These are phyloP conservation scores for Brasenia schreberi DNA, from an alignment of 164 flowering plant species.

Conservation along the genomic window DNA sequence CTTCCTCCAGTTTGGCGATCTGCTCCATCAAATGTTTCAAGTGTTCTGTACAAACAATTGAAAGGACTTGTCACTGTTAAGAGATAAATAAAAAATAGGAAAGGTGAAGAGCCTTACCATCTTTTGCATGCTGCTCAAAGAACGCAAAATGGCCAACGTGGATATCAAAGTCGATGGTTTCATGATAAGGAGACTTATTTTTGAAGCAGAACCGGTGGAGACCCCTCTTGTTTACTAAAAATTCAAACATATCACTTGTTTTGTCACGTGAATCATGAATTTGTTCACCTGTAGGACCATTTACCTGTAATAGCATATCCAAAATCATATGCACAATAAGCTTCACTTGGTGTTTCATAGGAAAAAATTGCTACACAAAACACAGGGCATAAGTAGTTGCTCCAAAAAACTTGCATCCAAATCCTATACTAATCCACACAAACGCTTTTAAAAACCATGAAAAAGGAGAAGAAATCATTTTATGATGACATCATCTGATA, in stretches of 20 bases:
- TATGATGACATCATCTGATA: too few species aligned
- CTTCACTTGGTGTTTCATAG: neutral
- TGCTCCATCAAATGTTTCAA: conserved; percentile 74
- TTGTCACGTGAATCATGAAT: conserved; percentile 71
- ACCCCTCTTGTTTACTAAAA: conserved; percentile 61
- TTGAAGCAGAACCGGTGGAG: conserved; percentile 75
- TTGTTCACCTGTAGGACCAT: conserved; percentile 85
- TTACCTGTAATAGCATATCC: conserved; percentile 40
- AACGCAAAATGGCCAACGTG: conserved; percentile 39
- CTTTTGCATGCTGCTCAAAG: conserved; percentile 57
- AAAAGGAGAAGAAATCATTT: too few species aligned
- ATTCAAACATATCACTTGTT: conserved; percentile 72
- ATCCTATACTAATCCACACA: too few species aligned
- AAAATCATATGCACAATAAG: too few species aligned
- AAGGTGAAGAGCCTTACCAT: conserved; percentile 25
- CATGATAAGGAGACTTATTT: conserved; percentile 55
- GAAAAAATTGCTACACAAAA: too few species aligned
- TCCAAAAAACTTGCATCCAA: too few species aligned
- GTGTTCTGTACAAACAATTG: conserved; percentile 49
- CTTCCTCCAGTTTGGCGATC: conserved; percentile 72
- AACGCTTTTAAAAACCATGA: too few species aligned
- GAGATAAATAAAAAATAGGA: neutral
- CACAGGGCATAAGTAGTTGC: neutral
- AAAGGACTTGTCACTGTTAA: neutral
- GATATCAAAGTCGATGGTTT: conserved; percentile 51